Evolutionary conservation across 2,329 filamentous ascomycete species (phyloP).

Genomic region (Karstenula rhodostoma): DNA sequence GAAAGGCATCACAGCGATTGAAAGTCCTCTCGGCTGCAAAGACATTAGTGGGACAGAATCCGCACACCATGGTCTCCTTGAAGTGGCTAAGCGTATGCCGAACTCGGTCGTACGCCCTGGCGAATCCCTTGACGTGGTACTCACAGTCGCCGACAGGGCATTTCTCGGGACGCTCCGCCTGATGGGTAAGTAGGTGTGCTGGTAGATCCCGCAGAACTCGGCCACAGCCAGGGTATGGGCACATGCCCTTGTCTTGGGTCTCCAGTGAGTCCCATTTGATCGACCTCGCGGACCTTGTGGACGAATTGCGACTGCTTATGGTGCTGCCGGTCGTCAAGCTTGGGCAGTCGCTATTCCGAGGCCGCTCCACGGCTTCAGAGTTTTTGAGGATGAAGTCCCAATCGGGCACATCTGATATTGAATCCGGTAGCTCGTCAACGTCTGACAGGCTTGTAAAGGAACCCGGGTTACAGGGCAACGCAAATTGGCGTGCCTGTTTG

Average conservation of each 20-base stretch:
- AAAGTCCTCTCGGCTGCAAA: slow-evolving; percentile 87
- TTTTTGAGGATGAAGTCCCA: slow-evolving; percentile 19
- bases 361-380: slow-evolving; percentile 4
- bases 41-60: slow-evolving; percentile 84
- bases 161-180: slow-evolving; percentile 85
- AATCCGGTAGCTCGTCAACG: slow-evolving; percentile 10
- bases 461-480: slow-evolving; percentile 3
- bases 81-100: slow-evolving; percentile 89
- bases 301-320: slow-evolving; percentile 33
- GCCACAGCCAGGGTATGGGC: slow-evolving; percentile 80
- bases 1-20: slow-evolving; percentile 89
- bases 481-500: neutral
- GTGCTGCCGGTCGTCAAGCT: slow-evolving; percentile 29
- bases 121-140: slow-evolving; percentile 87
- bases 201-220: slow-evolving; percentile 84
- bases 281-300: slow-evolving; percentile 29
- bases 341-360: slow-evolving; percentile 23
- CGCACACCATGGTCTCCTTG: slow-evolving; percentile 93
- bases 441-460: slow-evolving; percentile 6
- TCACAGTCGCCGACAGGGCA: slow-evolving; percentile 88
- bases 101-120: slow-evolving; percentile 91
- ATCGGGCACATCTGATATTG: slow-evolving; percentile 17
- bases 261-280: slow-evolving; percentile 65
- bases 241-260: slow-evolving; percentile 65
- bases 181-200: slow-evolving; percentile 88